phyloP scores from a whole-genome alignment of 2,329 filamentous ascomycete genomes.

The Talaromyces sp. region DNA sequence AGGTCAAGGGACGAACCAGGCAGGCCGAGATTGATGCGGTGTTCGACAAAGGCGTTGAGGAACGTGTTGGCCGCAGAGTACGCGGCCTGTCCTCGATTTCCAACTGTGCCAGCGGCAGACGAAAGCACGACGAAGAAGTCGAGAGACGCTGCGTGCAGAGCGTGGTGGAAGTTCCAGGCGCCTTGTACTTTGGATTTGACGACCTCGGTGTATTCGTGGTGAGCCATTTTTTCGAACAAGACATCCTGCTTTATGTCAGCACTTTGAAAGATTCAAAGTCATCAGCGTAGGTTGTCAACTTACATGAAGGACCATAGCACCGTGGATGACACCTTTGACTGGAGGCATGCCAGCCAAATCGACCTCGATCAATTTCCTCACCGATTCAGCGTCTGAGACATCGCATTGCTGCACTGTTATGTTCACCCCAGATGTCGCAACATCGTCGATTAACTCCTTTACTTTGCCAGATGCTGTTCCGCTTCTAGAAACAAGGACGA shows the following conservation, averaged over 20 bases:
- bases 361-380: neutral
- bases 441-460: neutral
- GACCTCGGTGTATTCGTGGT: constrained; percentile 19
- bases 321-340: neutral
- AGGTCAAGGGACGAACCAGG: neutral
- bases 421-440: neutral
- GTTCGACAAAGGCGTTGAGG: constrained; percentile 23
- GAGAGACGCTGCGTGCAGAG: constrained; percentile 15
- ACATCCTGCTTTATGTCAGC: neutral
- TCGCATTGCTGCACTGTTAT: neutral
- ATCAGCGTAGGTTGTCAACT: neutral
- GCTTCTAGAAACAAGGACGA: neutral
- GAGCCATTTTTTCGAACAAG: constrained; percentile 17
- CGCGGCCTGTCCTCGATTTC: constrained; percentile 35
- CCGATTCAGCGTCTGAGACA: neutral
- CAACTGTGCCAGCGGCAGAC: constrained; percentile 19
- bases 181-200: constrained; percentile 23
- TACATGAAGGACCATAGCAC: neutral
- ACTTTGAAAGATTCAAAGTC: neutral
- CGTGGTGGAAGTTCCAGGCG: constrained; percentile 18
- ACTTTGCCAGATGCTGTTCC: neutral
- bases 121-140: constrained; percentile 37
- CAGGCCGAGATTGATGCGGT: constrained; percentile 16
- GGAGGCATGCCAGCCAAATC: neutral
- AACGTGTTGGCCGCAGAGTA: constrained; percentile 24